Evolutionary conservation across 108 stramenopile species (phyloP).

Genomic region (Cylindrotheca fusiformis): DNA sequence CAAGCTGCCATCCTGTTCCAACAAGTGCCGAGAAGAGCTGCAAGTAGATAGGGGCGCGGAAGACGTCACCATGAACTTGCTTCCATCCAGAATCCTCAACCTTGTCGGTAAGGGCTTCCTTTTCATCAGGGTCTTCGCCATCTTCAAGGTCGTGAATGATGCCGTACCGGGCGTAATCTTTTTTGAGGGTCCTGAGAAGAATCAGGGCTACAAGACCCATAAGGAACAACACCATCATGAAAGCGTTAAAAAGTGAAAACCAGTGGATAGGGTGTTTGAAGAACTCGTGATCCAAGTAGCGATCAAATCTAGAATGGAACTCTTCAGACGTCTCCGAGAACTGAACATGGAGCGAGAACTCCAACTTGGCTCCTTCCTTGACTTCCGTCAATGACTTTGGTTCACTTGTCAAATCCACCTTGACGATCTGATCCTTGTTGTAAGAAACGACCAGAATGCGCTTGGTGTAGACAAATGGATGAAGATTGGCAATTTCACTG

Average conservation of each 20-base stretch:
- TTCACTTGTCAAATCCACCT: constrained; percentile 91
- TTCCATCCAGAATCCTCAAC: constrained; percentile 97
- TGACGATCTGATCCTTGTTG: constrained; percentile 92
- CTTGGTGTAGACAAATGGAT: constrained; percentile 87
- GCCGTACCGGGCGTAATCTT: constrained; percentile 94
- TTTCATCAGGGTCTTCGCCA: constrained; percentile 63
- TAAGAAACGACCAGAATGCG: constrained; percentile 82
- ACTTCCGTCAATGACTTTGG: constrained; percentile 72
- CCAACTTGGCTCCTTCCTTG: constrained; percentile 59
- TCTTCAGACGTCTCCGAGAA: constrained; percentile 70
- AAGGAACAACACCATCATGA: constrained; percentile 98
- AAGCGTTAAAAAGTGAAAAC: constrained; percentile 97
- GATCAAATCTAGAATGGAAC: constrained; percentile 90
- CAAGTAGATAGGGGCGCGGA: constrained; percentile 83
- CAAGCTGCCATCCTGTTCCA: constrained; percentile 94
- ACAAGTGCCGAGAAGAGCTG: constrained; percentile 89
- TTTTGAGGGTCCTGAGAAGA: constrained; percentile 89
- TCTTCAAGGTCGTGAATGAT: constrained; percentile 80
- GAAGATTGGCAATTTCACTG: constrained; percentile 39
- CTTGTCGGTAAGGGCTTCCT: constrained; percentile 50
- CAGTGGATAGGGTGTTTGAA: constrained; percentile 99
- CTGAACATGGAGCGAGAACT: constrained; percentile 74
- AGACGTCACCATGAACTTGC: constrained; percentile 98
- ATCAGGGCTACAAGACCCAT: constrained; percentile 96
- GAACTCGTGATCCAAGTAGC: constrained; percentile 94